Evolutionary conservation across 352 stramenopile species (phyloP), one percentile per base, ranked within the genome.

Genomic region (Globisporangium uncinulatum): DNA sequence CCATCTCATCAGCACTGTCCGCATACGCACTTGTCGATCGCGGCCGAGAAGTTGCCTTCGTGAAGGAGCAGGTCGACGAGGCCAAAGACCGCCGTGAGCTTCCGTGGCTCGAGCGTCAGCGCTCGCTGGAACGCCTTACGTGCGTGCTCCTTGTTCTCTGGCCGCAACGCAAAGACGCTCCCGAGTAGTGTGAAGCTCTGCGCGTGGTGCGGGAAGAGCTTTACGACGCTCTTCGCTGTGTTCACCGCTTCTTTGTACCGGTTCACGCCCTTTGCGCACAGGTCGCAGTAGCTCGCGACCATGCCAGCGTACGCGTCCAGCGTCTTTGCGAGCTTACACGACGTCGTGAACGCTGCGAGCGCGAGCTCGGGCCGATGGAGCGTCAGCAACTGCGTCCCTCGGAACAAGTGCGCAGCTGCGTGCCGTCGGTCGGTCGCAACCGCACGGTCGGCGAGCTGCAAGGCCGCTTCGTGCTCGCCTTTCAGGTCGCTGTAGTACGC

Each of bases 401-500:
- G 77, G 24, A 86, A 67, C 41, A 92, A 68, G 60, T 91, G 69
- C 19, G 78, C 81, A 0, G 74, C 72, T 8, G 79, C 73, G 49
- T 82, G 72, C 41, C 58, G 55, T 41, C 67, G 59, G 32, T 76
- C 54, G 37, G 66, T 65, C 13, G 57, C 31, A 29, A 94, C 78
- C 20, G 84, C 78, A 20, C 79, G 74, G 37, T 94, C 81, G 21
- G 70, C 85, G 47, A 92, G 83, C 62, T 92, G 77, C 20, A 92
- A 53, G 3, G 84, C 84, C 7, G 68, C 74, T 43, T 91, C 76
- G 50, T 77, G 63, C 47, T 94, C 84, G 19, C 68, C 74, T 47
- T 91, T 94, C 50, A 89, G 63, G 15, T 89, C 79, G 36, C 74
- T 85, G 51, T 87, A 87, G 51, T 83, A 91, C 21, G 78, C 77